These are phyloP conservation scores for Bauhinia variegata DNA, from an alignment of 306 rosid genomes.

Conservation along the genomic window DNA sequence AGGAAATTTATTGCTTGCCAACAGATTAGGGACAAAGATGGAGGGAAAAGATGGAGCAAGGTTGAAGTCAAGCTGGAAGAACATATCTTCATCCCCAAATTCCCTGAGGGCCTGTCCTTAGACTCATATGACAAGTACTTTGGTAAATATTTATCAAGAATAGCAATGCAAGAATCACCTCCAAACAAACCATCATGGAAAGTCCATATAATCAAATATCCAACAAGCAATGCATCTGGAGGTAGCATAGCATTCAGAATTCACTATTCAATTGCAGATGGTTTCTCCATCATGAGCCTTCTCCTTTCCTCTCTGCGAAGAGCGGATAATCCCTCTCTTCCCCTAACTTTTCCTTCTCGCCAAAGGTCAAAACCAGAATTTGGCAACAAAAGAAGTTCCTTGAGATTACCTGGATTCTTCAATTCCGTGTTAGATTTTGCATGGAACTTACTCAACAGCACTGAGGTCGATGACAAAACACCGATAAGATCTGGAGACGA, in stretches of 20 bases:
- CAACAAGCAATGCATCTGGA: conserved; percentile 36
- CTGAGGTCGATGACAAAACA: conserved; percentile 32
- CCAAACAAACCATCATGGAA: conserved; percentile 36
- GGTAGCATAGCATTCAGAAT: conserved; percentile 16
- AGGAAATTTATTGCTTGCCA: no score
- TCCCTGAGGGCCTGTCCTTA: conserved; percentile 1
- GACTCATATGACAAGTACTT: conserved; percentile 20
- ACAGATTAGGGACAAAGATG: conserved; percentile 18
- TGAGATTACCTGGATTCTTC: neutral
- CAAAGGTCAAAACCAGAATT: neutral
- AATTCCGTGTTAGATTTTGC: conserved; percentile 20
- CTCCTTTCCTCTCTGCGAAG: conserved; percentile 37
- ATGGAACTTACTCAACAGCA: conserved; percentile 19
- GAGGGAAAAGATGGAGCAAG: conserved; percentile 31
- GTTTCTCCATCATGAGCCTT: conserved; percentile 39
- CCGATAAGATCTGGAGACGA: conserved; percentile 42
- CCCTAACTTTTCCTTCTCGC: conserved; percentile 38
- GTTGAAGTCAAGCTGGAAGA: conserved; percentile 34
- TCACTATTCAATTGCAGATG: conserved; percentile 45
- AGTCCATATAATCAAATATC: conserved; percentile 34
- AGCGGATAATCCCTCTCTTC: conserved; percentile 36
- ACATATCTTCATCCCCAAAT: conserved; percentile 14
- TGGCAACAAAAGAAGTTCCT: neutral
- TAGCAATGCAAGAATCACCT: neutral
- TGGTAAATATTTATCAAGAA: conserved; percentile 20